Conservation (phyloP, 306 rosid genomes). For the Betula pendula region DNA sequence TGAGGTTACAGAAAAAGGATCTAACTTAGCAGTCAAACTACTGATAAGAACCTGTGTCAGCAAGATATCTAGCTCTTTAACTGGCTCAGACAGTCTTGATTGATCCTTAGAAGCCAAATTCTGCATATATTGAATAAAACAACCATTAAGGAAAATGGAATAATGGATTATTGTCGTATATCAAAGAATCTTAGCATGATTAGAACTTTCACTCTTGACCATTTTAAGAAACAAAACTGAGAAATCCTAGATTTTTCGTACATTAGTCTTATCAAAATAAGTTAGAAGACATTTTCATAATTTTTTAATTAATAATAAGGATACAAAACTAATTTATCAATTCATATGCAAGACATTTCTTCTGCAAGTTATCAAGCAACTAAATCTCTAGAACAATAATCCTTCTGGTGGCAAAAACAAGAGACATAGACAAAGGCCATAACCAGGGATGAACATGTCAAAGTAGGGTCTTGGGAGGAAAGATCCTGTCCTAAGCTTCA, state of each 20-base stretch:
- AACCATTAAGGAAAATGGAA: constrained; percentile 4
- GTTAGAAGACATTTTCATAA: background rate
- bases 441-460: background rate
- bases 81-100: constrained; percentile 69
- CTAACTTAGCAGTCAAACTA: constrained; percentile 18
- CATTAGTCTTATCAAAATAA: constrained; percentile 12
- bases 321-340: background rate
- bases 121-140: constrained; percentile 45
- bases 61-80: constrained; percentile 82
- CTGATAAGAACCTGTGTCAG: constrained; percentile 74
- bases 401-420: background rate
- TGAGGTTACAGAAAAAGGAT: constrained; percentile 3
- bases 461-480: background rate
- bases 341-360: background rate
- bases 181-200: background rate
- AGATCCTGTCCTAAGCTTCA: background rate
- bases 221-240: constrained; percentile 6
- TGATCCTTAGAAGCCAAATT: constrained; percentile 75
- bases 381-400: background rate
- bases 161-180: background rate
- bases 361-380: background rate
- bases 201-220: constrained; percentile 11
- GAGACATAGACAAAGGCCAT: background rate
- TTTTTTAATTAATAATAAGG: constrained; percentile 4
- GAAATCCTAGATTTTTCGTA: constrained; percentile 5